Evolutionary conservation across 164 flowering plant genomes (phyloP), one percentile per base, ranked within the genome.

Genomic region (Dillenia turbinata): DNA sequence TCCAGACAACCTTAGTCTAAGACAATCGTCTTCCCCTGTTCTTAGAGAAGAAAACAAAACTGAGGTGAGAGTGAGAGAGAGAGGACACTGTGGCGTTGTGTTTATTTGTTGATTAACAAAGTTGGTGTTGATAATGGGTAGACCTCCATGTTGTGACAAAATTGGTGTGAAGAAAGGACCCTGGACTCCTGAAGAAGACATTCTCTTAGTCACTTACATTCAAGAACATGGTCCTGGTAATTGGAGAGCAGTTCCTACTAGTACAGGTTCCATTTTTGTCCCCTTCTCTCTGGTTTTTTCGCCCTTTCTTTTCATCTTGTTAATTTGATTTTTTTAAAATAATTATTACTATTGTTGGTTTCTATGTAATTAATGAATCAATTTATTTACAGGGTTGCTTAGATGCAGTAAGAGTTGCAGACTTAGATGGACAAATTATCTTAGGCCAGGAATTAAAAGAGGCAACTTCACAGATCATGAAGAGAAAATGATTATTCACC

Each of bases 381-480:
- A 26, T 26, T 26, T 26, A 26, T 61, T 57, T 69, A 9, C 67
- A 81, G 85, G 83, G 43, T 64, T 81, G 72, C 75, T 66, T 12
- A 75, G 85, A 61, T 81, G 85, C 69, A 79, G 83, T 52, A 81
- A 81, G 62, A 81, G 85, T 61, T 81, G 85, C 72, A 81, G 85
- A 59, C 80, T 81, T 48, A 73, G 85, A 60, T 81, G 85, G 85
- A 79, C 85, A 51, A 81, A 81, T 64, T 81, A 81, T 44, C 79
- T 81, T 4, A 73, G 85, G 62, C 85, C 85, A 0, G 85, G 85
- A 12, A 81, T 81, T 65, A 81, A 73, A 52, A 67, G 85, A 49
- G 85, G 85, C n/a, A 69, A 70, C 54, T 81, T 81, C 66, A 81
- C 75, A 15, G 81, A 75, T 55, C 78, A 79, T 14, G 85, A 81